Evolutionary conservation across 1,284 basidiomycete species (phyloP).

Genomic region (Fistulina hepatica): DNA sequence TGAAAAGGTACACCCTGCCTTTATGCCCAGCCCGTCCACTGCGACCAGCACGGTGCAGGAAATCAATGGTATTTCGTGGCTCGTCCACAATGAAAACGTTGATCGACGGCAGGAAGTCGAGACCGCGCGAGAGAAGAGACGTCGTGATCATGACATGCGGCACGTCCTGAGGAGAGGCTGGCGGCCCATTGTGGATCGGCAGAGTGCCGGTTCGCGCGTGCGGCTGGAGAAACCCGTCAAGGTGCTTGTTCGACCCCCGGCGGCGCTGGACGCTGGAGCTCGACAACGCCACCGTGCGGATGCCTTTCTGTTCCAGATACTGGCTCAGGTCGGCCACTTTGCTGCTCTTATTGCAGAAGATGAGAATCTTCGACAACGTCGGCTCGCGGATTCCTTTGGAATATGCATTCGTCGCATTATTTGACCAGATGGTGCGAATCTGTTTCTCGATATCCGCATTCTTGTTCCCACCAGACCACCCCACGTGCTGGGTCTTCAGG

Average conservation of each 20-base stretch:
- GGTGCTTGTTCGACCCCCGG: slow-evolving; percentile 61
- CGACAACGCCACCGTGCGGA: slow-evolving; percentile 52
- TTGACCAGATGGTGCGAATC: slow-evolving; percentile 62
- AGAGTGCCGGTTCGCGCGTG: not conserved
- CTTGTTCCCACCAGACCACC: slow-evolving; percentile 64
- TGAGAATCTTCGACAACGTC: slow-evolving; percentile 48
- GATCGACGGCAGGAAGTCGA: slow-evolving; percentile 74
- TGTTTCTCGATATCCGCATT: slow-evolving; percentile 68
- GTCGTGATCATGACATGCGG: slow-evolving; percentile 79
- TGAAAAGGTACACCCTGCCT: slow-evolving; percentile 64
- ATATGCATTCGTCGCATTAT: slow-evolving; percentile 40
- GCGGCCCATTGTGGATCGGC: not conserved
- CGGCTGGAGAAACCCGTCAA: slow-evolving; percentile 57
- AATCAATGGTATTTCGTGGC: slow-evolving; percentile 80
- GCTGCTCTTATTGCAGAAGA: slow-evolving; percentile 72
- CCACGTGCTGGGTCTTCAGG: slow-evolving; percentile 62
- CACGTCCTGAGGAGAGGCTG: slow-evolving; percentile 18
- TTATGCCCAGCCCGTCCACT: slow-evolving; percentile 58
- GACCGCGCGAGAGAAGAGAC: slow-evolving; percentile 80
- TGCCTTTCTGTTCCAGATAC: slow-evolving; percentile 48
- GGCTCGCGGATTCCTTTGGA: slow-evolving; percentile 14
- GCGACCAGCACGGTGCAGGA: slow-evolving; percentile 81
- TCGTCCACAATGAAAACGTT: slow-evolving; percentile 80
- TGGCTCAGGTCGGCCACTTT: slow-evolving; percentile 51
- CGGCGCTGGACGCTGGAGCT: slow-evolving; percentile 41